Evolutionary conservation across 768 basidiomycete species (phyloP).

Genomic region (Podaxis sp.): DNA sequence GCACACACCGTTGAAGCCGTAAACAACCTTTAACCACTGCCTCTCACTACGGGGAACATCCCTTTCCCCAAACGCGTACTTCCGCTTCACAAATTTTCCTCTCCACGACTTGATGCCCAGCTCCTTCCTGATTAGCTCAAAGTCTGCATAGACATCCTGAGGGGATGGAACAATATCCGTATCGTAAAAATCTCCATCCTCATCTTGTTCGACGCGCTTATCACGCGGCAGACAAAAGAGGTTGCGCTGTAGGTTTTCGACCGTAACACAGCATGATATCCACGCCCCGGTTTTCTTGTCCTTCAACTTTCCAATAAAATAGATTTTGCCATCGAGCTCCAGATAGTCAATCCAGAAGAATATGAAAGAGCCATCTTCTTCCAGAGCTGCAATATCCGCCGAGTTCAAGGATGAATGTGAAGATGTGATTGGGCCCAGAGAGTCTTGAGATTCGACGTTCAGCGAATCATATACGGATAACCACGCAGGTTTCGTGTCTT

Average conservation of each 20-base stretch:
- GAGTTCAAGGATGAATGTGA: slow-evolving; percentile 35
- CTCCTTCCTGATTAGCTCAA: slow-evolving; percentile 75
- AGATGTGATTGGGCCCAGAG: slow-evolving; percentile 48
- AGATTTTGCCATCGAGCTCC: slow-evolving; percentile 80
- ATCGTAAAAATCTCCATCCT: slow-evolving; percentile 59
- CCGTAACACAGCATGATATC: slow-evolving; percentile 84
- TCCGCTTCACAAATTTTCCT: slow-evolving; percentile 82
- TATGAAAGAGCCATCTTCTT: slow-evolving; percentile 79
- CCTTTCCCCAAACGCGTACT: slow-evolving; percentile 88
- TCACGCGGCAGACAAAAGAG: slow-evolving; percentile 85
- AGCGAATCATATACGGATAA: slow-evolving; percentile 75
- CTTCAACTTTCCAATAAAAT: slow-evolving; percentile 89
- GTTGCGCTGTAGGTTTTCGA: slow-evolving; percentile 87
- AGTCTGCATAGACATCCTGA: slow-evolving; percentile 78
- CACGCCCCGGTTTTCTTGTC: slow-evolving; percentile 70
- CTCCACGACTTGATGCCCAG: slow-evolving; percentile 75
- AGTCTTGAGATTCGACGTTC: slow-evolving; percentile 58
- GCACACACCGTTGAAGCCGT: slow-evolving; percentile 77
- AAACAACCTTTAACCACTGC: slow-evolving; percentile 93
- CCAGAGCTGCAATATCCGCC: slow-evolving; percentile 58
- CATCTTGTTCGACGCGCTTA: slow-evolving; percentile 54
- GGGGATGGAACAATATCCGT: slow-evolving; percentile 74
- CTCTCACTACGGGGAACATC: slow-evolving; percentile 78
- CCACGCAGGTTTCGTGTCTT: slow-evolving; percentile 59
- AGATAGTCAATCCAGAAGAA: slow-evolving; percentile 98